Conservation (phyloP, 106 monocot species). For the Xerophyta viscosa region DNA sequence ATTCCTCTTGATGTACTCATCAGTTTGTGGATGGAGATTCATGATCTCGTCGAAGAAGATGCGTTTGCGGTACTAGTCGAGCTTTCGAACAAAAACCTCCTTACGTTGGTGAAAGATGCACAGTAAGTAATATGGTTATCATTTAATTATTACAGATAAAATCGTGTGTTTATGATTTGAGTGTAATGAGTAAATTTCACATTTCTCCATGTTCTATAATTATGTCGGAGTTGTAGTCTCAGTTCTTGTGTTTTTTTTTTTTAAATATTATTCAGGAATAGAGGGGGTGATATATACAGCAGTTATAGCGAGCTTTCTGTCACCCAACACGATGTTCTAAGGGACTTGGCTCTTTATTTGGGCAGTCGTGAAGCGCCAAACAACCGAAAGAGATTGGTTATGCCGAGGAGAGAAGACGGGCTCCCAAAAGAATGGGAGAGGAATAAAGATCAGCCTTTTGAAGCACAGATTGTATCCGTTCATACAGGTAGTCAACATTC, state of each 20-base stretch:
- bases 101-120: constrained; percentile 51
- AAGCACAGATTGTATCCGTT: constrained; percentile 53
- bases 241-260: too few species aligned
- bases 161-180: too few species aligned
- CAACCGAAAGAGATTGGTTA: constrained; percentile 25
- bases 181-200: too few species aligned
- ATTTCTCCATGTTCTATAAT: neutral
- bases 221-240: neutral
- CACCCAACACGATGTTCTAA: constrained; percentile 53
- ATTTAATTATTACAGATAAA: too few species aligned
- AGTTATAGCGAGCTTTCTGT: constrained; percentile 45
- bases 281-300: constrained; percentile 47
- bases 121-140: constrained; percentile 21
- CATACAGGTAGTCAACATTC: constrained; percentile 38
- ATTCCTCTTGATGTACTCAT: constrained; percentile 53
- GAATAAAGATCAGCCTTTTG: constrained; percentile 27
- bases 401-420: constrained; percentile 45
- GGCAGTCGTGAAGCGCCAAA: constrained; percentile 25
- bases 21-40: constrained; percentile 53
- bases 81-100: constrained; percentile 42
- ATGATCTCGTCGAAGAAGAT: constrained; percentile 49
- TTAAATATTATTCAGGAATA: constrained; percentile 25
- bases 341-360: constrained; percentile 49
- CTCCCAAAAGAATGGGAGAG: constrained; percentile 59
- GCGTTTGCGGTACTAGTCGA: constrained; percentile 44